Evolutionary conservation across 1,139 yeast species (phyloP).

Genomic region (Yamadazyma buinensis): DNA sequence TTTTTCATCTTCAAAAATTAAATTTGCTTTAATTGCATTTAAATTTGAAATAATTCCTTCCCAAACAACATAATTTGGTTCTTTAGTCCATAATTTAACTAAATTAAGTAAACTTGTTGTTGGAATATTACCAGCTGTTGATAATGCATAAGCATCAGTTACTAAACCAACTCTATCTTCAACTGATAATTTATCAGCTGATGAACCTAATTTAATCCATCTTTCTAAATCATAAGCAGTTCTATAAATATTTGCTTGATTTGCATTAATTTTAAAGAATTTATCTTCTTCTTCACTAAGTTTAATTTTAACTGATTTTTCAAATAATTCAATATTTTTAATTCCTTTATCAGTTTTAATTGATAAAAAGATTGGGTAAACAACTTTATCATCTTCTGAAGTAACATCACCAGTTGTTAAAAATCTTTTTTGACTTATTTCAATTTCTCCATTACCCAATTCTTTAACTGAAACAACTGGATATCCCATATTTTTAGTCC

Average conservation of each 20-base stretch:
- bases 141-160: constrained; percentile 74
- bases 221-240: constrained; percentile 69
- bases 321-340: constrained; percentile 53
- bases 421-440: constrained; percentile 71
- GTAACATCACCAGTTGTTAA: constrained; percentile 79
- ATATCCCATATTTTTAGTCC: constrained; percentile 85
- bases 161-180: constrained; percentile 86
- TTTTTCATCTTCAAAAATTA: constrained; percentile 63
- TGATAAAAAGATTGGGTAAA: constrained; percentile 84
- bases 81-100: constrained; percentile 65
- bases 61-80: constrained; percentile 76
- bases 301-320: constrained; percentile 49
- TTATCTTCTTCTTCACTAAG: constrained; percentile 32
- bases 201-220: constrained; percentile 69
- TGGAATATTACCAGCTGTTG: constrained; percentile 68
- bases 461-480: constrained; percentile 66
- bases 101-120: constrained; percentile 64
- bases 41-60: constrained; percentile 58
- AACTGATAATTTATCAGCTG: constrained; percentile 70
- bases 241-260: constrained; percentile 80
- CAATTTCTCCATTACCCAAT: constrained; percentile 37
- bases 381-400: constrained; percentile 53
- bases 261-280: constrained; percentile 77
- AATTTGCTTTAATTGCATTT: constrained; percentile 57
- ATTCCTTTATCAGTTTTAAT: constrained; percentile 65